Conservation (phyloP, 768 basidiomycete species). For the Crucibulum laeve region DNA sequence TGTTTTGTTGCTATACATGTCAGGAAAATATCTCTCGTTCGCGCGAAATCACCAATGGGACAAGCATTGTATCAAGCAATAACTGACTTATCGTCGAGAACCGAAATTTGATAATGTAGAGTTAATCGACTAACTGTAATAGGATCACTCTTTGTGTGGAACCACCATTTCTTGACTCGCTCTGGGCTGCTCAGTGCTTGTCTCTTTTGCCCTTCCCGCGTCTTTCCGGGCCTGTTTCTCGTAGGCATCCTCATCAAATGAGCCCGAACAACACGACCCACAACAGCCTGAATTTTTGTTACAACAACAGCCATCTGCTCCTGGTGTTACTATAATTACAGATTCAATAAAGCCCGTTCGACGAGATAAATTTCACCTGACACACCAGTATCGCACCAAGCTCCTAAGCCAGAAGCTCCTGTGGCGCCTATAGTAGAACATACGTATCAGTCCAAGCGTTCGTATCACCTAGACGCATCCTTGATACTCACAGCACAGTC, state of each 20-base stretch:
- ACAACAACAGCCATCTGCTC: conserved; percentile 26
- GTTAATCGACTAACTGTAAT: no score
- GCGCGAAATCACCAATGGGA: no score
- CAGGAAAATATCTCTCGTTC: no score
- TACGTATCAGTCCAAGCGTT: no score
- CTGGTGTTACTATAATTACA: conserved; percentile 17
- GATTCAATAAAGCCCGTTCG: no score
- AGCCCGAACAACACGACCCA: conserved; percentile 35
- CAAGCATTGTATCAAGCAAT: no score
- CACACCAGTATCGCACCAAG: conserved; percentile 16
- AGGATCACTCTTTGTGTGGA: no score
- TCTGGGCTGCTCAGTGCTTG: conserved; percentile 21
- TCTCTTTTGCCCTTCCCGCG: conserved; percentile 29
- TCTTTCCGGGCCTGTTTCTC: conserved; percentile 34
- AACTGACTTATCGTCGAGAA: no score
- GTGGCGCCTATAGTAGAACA: neutral
- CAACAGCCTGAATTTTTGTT: conserved; percentile 36
- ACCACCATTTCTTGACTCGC: conserved; percentile 20
- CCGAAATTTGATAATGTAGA: no score
- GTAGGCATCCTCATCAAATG: conserved; percentile 42
- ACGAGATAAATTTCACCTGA: neutral
- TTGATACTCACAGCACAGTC: no score
- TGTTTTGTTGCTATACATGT: no score
- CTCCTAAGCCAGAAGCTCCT: conserved; percentile 9
- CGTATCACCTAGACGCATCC: no score